phyloP scores from a whole-genome alignment of 2,329 filamentous ascomycete genomes.

The Diplodia corticola region DNA sequence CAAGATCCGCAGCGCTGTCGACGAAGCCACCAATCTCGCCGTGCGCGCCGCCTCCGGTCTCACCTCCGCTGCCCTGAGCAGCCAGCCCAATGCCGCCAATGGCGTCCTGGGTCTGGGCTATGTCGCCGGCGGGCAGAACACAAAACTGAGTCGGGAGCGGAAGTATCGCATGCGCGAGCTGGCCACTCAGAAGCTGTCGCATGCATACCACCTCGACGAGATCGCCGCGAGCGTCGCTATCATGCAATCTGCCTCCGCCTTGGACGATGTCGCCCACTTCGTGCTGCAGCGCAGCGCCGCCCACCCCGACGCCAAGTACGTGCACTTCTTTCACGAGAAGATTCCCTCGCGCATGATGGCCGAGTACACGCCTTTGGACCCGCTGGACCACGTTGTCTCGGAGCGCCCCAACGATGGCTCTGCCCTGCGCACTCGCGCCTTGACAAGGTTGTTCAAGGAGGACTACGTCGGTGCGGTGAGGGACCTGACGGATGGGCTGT shows the following conservation, averaged over 20 bases:
- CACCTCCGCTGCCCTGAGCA: slow-evolving; percentile 64
- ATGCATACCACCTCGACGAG: slow-evolving; percentile 79
- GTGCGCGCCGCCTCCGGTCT: slow-evolving; percentile 76
- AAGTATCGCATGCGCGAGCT: slow-evolving; percentile 79
- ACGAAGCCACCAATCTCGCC: slow-evolving; percentile 75
- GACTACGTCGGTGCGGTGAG: slow-evolving; percentile 68
- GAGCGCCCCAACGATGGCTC: slow-evolving; percentile 65
- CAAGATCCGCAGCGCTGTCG: slow-evolving; percentile 77
- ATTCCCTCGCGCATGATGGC: slow-evolving; percentile 74
- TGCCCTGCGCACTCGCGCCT: slow-evolving; percentile 69
- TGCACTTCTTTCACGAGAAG: slow-evolving; percentile 93
- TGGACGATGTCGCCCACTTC: slow-evolving; percentile 73
- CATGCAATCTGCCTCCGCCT: slow-evolving; percentile 75
- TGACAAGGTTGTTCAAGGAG: slow-evolving; percentile 73
- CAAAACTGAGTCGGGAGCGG: slow-evolving; percentile 72
- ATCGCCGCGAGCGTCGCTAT: slow-evolving; percentile 79
- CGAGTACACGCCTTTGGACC: slow-evolving; percentile 67
- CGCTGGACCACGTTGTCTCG: slow-evolving; percentile 67
- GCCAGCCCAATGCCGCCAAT: slow-evolving; percentile 53
- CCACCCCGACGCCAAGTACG: slow-evolving; percentile 76
- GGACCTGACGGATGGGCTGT: slow-evolving; percentile 70
- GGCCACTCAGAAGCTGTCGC: slow-evolving; percentile 73
- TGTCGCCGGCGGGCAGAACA: slow-evolving; percentile 52
- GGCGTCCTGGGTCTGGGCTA: slow-evolving; percentile 58
- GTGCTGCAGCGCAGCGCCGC: slow-evolving; percentile 70